These are phyloP conservation scores for Solanum megistacrolobum DNA, from an alignment of 257 asterid genomes.

Conservation along the genomic window DNA sequence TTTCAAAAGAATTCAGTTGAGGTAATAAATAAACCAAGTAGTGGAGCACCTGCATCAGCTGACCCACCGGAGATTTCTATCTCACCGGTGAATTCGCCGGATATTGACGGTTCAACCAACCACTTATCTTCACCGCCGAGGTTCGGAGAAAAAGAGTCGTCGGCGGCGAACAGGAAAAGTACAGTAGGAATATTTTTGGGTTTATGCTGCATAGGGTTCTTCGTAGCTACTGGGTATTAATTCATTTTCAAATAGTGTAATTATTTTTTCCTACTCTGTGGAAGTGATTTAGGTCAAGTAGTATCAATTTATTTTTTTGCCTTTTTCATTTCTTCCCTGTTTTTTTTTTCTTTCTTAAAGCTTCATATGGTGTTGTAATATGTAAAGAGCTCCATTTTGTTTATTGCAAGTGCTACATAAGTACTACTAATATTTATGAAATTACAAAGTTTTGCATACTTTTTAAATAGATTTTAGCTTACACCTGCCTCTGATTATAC, in stretches of 20 bases:
- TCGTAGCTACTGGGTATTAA: slow-evolving; percentile 1
- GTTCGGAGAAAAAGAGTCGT: slow-evolving; percentile 4
- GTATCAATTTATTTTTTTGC: background rate
- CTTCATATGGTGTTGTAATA: background rate
- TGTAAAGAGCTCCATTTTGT: background rate
- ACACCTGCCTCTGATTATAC: background rate
- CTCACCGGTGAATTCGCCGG: slow-evolving; percentile 41
- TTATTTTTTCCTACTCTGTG: background rate
- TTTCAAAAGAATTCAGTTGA: slow-evolving; percentile 54
- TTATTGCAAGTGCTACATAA: background rate
- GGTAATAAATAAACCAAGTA: slow-evolving; percentile 24
- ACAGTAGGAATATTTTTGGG: slow-evolving; percentile 20
- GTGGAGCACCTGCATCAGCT: slow-evolving; percentile 30
- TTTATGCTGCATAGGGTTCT: slow-evolving; percentile 41
- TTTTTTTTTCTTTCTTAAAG: background rate
- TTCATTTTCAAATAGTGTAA: background rate
- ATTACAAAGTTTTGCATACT: background rate
- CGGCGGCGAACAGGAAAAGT: slow-evolving; percentile 15
- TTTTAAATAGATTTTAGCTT: background rate
- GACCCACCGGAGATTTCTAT: slow-evolving; percentile 39
- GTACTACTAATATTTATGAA: background rate
- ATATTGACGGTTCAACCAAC: slow-evolving; percentile 22
- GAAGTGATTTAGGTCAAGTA: background rate
- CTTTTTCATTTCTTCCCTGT: background rate
- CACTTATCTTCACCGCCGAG: slow-evolving; percentile 56